phyloP scores from a whole-genome alignment of 306 rosid genomes.

The Pterocarpus santalinus region DNA sequence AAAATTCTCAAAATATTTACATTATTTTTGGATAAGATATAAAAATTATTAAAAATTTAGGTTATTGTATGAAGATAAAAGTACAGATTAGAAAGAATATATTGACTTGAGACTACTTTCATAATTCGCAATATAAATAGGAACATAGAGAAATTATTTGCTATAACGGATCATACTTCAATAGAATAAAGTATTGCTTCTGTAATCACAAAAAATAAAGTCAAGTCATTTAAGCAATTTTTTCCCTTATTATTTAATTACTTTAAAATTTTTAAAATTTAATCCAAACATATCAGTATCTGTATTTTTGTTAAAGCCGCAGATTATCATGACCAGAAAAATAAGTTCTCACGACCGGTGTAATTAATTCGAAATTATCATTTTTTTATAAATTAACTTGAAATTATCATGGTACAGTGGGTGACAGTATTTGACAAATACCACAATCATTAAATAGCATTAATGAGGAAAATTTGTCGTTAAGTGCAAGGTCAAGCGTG shows the following conservation, averaged over 20 bases:
- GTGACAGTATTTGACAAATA: background rate
- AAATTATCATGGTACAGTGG: background rate
- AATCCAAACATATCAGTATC: background rate
- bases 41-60: background rate
- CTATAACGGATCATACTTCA: background rate
- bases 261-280: no score
- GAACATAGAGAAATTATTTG: background rate
- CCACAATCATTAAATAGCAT: background rate
- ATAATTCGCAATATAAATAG: background rate
- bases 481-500: constrained; percentile 14
- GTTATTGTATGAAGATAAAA: background rate
- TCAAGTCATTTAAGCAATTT: background rate
- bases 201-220: background rate
- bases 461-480: background rate
- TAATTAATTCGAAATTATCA: background rate
- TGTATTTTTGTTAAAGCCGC: background rate
- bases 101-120: background rate
- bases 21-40: background rate
- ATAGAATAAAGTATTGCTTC: background rate
- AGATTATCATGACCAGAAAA: background rate
- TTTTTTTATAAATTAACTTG: background rate
- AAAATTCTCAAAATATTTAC: background rate
- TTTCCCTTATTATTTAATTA: background rate
- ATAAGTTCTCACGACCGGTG: no score
- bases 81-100: background rate